Conservation (phyloP, 805 yeast genomes). For the Metschnikowia koreensis region DNA sequence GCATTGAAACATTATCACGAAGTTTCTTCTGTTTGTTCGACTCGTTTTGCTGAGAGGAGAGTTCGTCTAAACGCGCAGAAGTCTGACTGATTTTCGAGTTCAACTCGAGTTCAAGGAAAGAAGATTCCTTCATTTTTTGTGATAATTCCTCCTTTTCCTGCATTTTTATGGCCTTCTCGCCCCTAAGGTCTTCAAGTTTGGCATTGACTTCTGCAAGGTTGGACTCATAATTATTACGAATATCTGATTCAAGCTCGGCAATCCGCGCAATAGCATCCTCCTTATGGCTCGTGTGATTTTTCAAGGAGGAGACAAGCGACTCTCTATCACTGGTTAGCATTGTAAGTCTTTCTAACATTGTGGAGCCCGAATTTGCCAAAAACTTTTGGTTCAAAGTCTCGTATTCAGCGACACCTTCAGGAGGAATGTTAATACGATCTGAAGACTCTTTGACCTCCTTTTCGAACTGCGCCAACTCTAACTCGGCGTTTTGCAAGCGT, state of each 20-base stretch:
- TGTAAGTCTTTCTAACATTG: conserved; percentile 50
- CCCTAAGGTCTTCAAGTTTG: conserved; percentile 32
- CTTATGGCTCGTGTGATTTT: conserved; percentile 29
- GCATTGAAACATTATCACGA: conserved; percentile 67
- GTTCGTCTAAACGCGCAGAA: conserved; percentile 61
- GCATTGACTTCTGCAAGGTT: conserved; percentile 28
- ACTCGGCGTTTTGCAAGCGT: conserved; percentile 47
- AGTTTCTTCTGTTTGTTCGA: conserved; percentile 64
- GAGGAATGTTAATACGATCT: conserved; percentile 35
- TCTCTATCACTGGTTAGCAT: conserved; percentile 44
- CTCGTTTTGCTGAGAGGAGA: conserved; percentile 75
- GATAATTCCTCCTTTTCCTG: conserved; percentile 28
- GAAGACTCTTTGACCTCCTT: conserved; percentile 19
- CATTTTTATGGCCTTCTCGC: conserved; percentile 26
- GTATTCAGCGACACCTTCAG: conserved; percentile 56
- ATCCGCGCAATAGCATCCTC: conserved; percentile 39
- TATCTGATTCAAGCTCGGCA: conserved; percentile 35
- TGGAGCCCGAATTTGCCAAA: conserved; percentile 55
- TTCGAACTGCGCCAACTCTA: conserved; percentile 32
- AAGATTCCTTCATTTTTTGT: conserved; percentile 34
- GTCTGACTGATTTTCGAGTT: conserved; percentile 62
- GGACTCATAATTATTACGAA: conserved; percentile 36
- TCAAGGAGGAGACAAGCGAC: conserved; percentile 32
- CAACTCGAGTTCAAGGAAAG: conserved; percentile 55
- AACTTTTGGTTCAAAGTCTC: conserved; percentile 55